Base-by-base conservation (phyloP, 495 filamentous ascomycete species). In the Astrothelium macrocarpum region DNA sequence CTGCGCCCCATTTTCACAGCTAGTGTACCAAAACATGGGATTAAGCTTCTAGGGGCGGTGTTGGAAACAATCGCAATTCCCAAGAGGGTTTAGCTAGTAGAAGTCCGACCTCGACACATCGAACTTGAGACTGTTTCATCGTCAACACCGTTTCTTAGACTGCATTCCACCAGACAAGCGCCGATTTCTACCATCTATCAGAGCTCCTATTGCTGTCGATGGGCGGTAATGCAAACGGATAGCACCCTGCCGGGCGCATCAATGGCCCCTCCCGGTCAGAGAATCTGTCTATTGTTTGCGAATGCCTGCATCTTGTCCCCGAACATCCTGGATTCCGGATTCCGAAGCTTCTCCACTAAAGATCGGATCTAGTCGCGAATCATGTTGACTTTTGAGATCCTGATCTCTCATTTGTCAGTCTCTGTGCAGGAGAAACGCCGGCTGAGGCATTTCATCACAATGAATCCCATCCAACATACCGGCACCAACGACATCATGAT, bases 91-190 rank as follows among this genome's bases (percentile, higher is more conserved):
- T 56, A 56, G 49, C 49, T 11, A 28, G 16, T 56, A 26, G 49
- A 56, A 56, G 9, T 29, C 12, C 10, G 49, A 56, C 49, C 16
- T 56, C 49, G 16, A 26, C 2, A 9, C 49, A 29, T 56, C 20
- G 5, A 56, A 56, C 25, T 56, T 56, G 49, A 56, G 25, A 56
- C 49, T 25, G 49, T 56, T 56, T 56, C 49, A 56, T 56, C 49
- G 49, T 56, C 49, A 56, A 56, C 49, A 56, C 20, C 25, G 49
- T 56, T 56, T 56, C 49, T 56, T 16, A 26, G 7, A 9, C 9
- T 29, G 25, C 5, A 28, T 56, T 26, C 25, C 9, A 5, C 25
- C 49, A 26, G 16, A 56, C 25, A 56, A 29, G 23, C 49, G 26
- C 49, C 23, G 49, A 56, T 10, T 29, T 28, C 16, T 25, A 1